These are phyloP conservation scores for Microcos paniculata DNA, from an alignment of 345 rosid genomes.

Conservation along the genomic window DNA sequence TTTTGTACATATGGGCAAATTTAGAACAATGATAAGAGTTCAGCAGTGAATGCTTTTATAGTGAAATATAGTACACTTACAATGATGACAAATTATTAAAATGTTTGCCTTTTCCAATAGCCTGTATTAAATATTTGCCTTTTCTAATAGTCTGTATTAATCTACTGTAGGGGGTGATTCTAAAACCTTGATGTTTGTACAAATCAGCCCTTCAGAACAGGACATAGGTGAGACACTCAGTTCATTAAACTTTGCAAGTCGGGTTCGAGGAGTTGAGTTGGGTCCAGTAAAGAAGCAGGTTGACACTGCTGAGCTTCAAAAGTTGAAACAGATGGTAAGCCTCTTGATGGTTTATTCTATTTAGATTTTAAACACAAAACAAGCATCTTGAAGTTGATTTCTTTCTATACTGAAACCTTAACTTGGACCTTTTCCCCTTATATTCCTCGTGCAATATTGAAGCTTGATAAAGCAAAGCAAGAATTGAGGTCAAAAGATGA, in stretches of 20 bases:
- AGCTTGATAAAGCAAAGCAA: constrained; percentile 47
- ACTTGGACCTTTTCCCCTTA: background rate
- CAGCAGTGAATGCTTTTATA: background rate
- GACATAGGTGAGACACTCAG: constrained; percentile 45
- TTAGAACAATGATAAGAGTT: background rate
- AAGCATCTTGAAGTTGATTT: background rate
- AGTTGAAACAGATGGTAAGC: constrained; percentile 38
- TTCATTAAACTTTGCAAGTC: constrained; percentile 50
- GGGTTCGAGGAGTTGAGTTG: constrained; percentile 37
- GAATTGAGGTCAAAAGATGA: constrained; percentile 44
- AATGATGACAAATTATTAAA: background rate
- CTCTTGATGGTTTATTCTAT: background rate
- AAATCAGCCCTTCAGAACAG: constrained; percentile 44
- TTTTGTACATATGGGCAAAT: background rate
- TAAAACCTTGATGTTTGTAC: constrained; percentile 47
- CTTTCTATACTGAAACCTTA: constrained; percentile 1
- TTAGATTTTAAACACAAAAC: background rate
- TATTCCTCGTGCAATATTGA: background rate
- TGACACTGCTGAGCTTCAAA: constrained; percentile 41
- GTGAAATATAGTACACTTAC: background rate
- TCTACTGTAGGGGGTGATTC: constrained; percentile 42
- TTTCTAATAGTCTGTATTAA: constrained; percentile 1
- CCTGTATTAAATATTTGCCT: background rate
- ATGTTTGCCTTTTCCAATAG: background rate
- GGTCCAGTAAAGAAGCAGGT: constrained; percentile 42